Evolutionary conservation across 495 filamentous ascomycete genomes (phyloP), one percentile per base, ranked within the genome.

Genomic region (Baudoinia panamericana): DNA sequence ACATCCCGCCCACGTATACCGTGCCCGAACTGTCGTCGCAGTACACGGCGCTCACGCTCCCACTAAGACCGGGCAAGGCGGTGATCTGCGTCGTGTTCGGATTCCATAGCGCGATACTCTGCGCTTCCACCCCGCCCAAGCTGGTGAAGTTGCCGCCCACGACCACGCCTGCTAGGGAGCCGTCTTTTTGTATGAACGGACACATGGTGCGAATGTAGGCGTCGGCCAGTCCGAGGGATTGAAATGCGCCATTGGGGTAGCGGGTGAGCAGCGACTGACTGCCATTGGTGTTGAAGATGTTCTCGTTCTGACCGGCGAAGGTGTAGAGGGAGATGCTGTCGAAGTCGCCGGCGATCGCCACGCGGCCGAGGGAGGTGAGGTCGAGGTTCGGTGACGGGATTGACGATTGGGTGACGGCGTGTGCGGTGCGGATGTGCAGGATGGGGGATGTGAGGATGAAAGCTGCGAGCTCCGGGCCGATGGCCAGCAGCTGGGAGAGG

Each of bases 111-210:
- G 90, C 90, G 24, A 87, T 73, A 21, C 82, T 86, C 32, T 75
- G 72, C 10, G 86, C 78, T 57, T 84, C 64, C 30, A 77, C 65
- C 32, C 74, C 75, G 24, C 77, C 82, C 26, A 97, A 60, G 53
- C 82, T 93, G n/a, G 88, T 95, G 58, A 99, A 99, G 63, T 94
- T 96, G 11, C 90, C 90, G 18, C 79, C 90, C 4, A 95, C 71
- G 17, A 95, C 75, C 20, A 94, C 73, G 10, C 83, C 84, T 13
- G 72, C 67, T 25, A 78, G 63, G 4, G 62, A 71, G 34, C 82
- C 82, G 58, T 82, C 67, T 28, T 69, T 68, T 57, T 72, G 62
- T 13, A 75, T 66, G 55, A 88, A 87, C 15, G 79, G 63, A 63
- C 92, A 96, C 81, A 96, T 86, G 24, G 80, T 68, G 50, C 72